Conservation (phyloP, 345 rosid species). For the Citrus glauca region DNA sequence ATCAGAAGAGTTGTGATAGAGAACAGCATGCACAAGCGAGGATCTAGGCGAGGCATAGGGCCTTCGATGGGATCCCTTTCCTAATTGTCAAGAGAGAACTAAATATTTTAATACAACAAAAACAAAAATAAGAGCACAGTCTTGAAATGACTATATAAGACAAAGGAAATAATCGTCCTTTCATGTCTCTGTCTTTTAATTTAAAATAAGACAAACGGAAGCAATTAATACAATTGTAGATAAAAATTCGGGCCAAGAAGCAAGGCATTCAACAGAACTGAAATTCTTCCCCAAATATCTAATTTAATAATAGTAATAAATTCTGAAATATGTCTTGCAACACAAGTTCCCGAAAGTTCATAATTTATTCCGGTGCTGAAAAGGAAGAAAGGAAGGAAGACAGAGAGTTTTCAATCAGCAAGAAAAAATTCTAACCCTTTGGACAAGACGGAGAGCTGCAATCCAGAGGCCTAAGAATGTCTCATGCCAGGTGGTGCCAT, state of each 20-base stretch:
- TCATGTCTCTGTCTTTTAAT: background rate
- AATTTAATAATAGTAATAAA: background rate
- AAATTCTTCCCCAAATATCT: background rate
- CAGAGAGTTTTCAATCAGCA: background rate
- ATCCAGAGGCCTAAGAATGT: conserved; percentile 92
- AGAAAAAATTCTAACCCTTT: conserved; percentile 58
- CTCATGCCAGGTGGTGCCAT: conserved; percentile 83
- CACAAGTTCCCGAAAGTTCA: background rate
- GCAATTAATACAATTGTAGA: background rate
- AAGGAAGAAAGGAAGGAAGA: background rate
- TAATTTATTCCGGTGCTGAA: background rate
- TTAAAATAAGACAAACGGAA: background rate
- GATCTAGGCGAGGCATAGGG: conserved; percentile 81
- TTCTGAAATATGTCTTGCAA: background rate
- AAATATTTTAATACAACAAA: background rate
- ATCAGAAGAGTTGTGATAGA: conserved; percentile 75
- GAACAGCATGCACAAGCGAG: conserved; percentile 81
- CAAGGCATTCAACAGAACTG: background rate
- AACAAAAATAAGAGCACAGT: background rate
- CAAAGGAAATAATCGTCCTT: background rate
- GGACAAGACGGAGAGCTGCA: conserved; percentile 92
- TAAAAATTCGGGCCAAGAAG: background rate
- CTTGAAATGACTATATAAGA: conserved; percentile 4
- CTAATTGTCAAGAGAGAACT: conserved; percentile 32
- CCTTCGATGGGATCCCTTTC: conserved; percentile 95